A percentile compares a stretch with the other conserved stretches of the same genome.
Conservation (phyloP, 2,329 filamentous ascomycete genomes). For the Verticillium nubilum region DNA sequence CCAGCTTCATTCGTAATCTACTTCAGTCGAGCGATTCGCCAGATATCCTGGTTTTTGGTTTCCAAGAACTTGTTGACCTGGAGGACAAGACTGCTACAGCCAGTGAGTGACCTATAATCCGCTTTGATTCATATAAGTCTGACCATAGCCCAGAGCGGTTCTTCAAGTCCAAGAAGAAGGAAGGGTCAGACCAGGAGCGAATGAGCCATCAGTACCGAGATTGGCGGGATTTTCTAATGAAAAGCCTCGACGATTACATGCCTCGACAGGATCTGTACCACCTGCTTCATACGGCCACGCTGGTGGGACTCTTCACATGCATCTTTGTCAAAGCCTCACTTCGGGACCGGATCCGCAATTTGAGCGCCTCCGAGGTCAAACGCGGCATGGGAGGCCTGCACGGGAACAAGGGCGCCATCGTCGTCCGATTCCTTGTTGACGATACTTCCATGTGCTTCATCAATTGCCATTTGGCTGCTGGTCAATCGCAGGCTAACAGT, state of each 20-base stretch:
- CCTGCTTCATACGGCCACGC: constrained; percentile 78
- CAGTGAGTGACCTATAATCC: constrained; percentile 45
- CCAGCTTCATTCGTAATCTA: constrained; percentile 74
- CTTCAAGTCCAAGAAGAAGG: constrained; percentile 85
- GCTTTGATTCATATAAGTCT: constrained; percentile 11
- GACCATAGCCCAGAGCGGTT: constrained; percentile 59
- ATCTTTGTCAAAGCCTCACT: constrained; percentile 85
- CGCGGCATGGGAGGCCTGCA: constrained; percentile 92
- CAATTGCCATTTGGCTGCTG: constrained; percentile 95
- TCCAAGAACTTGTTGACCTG: constrained; percentile 96
- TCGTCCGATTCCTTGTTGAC: constrained; percentile 88
- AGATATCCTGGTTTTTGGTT: constrained; percentile 91
- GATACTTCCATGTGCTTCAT: constrained; percentile 93
- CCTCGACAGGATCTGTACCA: constrained; percentile 73
- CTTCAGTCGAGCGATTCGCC: constrained; percentile 72
- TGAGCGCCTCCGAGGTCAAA: constrained; percentile 82
- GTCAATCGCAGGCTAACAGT: constrained; percentile 82
- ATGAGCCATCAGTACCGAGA: constrained; percentile 98
- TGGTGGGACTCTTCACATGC: constrained; percentile 94
- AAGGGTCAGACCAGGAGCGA: constrained; percentile 73
- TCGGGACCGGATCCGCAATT: constrained; percentile 67
- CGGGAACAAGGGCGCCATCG: constrained; percentile 92
- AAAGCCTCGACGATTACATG: constrained; percentile 78
- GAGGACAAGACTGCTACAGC: constrained; percentile 97
- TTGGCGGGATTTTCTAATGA: constrained; percentile 86